Percentiles rank a stretch among this genome's conserved stretches.
phyloP scores from a whole-genome alignment of 345 rosid species.

The Melastoma malabathricum region DNA sequence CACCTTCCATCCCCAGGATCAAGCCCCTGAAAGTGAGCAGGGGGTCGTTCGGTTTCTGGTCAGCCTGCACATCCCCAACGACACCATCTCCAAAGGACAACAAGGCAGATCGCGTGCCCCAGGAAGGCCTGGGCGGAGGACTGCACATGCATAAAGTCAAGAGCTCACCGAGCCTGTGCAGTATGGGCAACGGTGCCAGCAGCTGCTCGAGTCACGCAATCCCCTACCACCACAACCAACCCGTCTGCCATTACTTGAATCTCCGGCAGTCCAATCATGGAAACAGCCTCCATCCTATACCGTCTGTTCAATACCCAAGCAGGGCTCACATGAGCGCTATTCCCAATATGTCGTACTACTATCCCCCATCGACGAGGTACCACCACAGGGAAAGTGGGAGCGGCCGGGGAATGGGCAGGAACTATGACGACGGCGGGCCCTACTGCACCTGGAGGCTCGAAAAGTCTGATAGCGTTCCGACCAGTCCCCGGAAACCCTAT shows the following conservation, averaged over 20 bases:
- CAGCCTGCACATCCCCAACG: slow-evolving; percentile 54
- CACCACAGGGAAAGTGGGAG: slow-evolving; percentile 17
- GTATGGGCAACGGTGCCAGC: slow-evolving; percentile 12
- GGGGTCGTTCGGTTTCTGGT: slow-evolving; percentile 32
- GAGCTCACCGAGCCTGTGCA: slow-evolving; percentile 58
- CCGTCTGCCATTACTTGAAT: slow-evolving; percentile 9
- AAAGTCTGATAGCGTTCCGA: slow-evolving; percentile 40
- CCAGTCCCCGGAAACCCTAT: slow-evolving; percentile 24
- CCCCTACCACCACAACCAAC: slow-evolving; percentile 18
- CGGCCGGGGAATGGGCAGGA: slow-evolving; percentile 11
- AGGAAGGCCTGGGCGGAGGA: slow-evolving; percentile 16
- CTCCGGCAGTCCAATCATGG: slow-evolving; percentile 14
- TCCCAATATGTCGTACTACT: neutral
- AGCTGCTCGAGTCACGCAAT: slow-evolving; percentile 9
- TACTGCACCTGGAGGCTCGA: slow-evolving; percentile 14
- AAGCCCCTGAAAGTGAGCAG: slow-evolving; percentile 20
- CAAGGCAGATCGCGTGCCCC: neutral
- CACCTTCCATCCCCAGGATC: slow-evolving; percentile 9
- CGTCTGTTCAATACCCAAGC: slow-evolving; percentile 19
- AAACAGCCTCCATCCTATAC: slow-evolving; percentile 15
- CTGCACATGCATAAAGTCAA: slow-evolving; percentile 44
- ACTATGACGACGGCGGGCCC: slow-evolving; percentile 17
- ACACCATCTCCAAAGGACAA: slow-evolving; percentile 40
- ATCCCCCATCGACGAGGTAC: slow-evolving; percentile 3
- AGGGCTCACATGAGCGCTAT: slow-evolving; percentile 7